These are phyloP conservation scores for Zancudomyces culisetae DNA, from an alignment of 371 early-diverging fungal genomes.

Conservation along the genomic window DNA sequence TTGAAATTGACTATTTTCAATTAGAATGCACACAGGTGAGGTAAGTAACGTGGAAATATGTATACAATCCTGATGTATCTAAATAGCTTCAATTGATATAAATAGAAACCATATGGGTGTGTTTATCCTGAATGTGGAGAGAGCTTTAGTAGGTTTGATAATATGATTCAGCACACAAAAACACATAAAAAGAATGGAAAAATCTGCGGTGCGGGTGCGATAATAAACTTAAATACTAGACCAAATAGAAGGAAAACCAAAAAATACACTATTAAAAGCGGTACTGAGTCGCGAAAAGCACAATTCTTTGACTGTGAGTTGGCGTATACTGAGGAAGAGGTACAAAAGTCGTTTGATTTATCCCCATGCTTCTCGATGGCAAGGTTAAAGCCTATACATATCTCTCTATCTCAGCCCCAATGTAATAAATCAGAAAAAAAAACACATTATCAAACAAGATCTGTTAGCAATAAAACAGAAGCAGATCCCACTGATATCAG, in stretches of 20 bases:
- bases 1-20: not conserved
- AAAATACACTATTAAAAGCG: not conserved
- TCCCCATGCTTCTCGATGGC: too few relatives aligned
- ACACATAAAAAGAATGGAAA: constrained; percentile 32
- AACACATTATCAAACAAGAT: too few relatives aligned
- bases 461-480: too few relatives aligned
- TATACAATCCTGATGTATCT: constrained; percentile 19
- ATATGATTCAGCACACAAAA: constrained; percentile 80
- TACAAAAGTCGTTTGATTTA: not conserved
- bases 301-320: not conserved
- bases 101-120: constrained; percentile 79
- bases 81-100: constrained; percentile 71
- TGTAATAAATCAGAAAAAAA: too few relatives aligned
- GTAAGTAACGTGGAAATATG: not conserved
- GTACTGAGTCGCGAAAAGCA: not conserved
- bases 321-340: not conserved
- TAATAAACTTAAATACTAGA: not conserved
- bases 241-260: not conserved
- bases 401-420: too few relatives aligned
- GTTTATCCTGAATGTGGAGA: constrained; percentile 55
- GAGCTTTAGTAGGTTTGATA: constrained; percentile 71
- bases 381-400: too few relatives aligned
- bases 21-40: constrained; percentile 5
- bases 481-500: too few relatives aligned
- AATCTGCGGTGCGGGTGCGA: not conserved